These are phyloP conservation scores for Aspergillus fructus DNA, from an alignment of 2,329 filamentous ascomycete genomes.

Conservation along the genomic window DNA sequence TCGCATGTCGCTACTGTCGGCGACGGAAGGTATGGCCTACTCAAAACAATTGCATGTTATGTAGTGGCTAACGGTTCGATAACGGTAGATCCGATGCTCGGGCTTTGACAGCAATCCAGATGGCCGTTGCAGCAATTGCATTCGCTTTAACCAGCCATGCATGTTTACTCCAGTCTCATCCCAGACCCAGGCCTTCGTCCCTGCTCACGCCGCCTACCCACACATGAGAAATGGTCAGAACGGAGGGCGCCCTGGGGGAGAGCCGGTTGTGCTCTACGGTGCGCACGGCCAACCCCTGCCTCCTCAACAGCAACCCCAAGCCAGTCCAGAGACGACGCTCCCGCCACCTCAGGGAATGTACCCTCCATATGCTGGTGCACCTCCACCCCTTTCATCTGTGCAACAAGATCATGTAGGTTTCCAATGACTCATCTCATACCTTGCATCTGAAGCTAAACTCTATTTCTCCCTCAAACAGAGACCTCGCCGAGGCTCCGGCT, in stretches of 20 bases:
- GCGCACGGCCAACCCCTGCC: constrained; percentile 52
- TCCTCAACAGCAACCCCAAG: constrained; percentile 43
- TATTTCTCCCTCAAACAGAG: constrained; percentile 25
- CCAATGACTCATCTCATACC: constrained; percentile 17
- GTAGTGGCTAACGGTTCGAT: not conserved
- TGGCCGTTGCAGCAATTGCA: constrained; percentile 71
- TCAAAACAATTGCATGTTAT: not conserved
- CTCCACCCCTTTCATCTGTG: constrained; percentile 40
- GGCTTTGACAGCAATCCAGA: constrained; percentile 71
- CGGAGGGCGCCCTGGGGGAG: constrained; percentile 33
- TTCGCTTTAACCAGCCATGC: constrained; percentile 73
- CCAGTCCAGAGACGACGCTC: constrained; percentile 34
- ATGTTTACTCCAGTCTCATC: constrained; percentile 75
- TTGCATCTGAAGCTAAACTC: constrained; percentile 10
- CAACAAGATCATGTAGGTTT: constrained; percentile 49
- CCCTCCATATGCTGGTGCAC: constrained; percentile 35
- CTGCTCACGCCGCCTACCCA: constrained; percentile 66
- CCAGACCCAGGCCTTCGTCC: constrained; percentile 72
- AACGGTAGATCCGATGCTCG: constrained; percentile 68
- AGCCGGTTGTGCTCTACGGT: constrained; percentile 46
- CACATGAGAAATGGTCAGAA: constrained; percentile 47
- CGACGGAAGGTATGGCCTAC: constrained; percentile 48
- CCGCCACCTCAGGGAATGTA: constrained; percentile 44
- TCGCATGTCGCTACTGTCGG: constrained; percentile 53
- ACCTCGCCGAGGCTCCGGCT: constrained; percentile 45